Evolutionary conservation across 129 eudicot species (phyloP), one percentile per base, ranked within the genome.

Genomic region (Pseudognaphalium luteoalbum): DNA sequence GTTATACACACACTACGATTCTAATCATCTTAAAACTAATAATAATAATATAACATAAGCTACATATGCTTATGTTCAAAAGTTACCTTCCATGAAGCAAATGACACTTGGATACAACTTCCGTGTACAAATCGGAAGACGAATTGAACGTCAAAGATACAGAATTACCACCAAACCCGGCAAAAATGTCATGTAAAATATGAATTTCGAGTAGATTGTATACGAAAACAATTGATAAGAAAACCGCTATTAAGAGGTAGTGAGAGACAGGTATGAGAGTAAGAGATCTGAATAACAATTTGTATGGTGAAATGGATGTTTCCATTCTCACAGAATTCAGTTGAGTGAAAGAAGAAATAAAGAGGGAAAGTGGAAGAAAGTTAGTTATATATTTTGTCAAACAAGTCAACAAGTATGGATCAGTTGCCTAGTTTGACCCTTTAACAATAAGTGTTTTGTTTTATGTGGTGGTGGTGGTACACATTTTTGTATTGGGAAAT

Each of bases 191-290:
- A 25, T 76, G 74, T 33, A 94, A 22, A 1, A 91, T 44, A 83
- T 94, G 97, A 68, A 92, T 66, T 63, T 94, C 94, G 32, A 94
- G 85, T 44, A 94, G 83, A 85, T 87, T 89, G 79, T 94, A 94
- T 5, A 89, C 54, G 19, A 84, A 88, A 9, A 85, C 81, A 8
- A 78, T 42, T 6, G 66, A 42, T 33, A 77, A 41, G 20, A 80
- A 62, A 15, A 76, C 64, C 0, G 84, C 60, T 17, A 81, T 60
- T 22, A 89, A 61, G 0, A 91, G 35, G 77, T 89, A 94, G 87
- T 89, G 97, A 70, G 91, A 81, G 37, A 89, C 83, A 0, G 98
- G 98, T 19, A 94, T 78, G 66, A 83, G 81, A n/a, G 83, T 30
- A 32, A 85, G 78, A 9, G 88, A 88, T 78, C 64, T 68, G 51